Conservation (phyloP, 148 eudicot genomes). For the Spergularia marina region DNA sequence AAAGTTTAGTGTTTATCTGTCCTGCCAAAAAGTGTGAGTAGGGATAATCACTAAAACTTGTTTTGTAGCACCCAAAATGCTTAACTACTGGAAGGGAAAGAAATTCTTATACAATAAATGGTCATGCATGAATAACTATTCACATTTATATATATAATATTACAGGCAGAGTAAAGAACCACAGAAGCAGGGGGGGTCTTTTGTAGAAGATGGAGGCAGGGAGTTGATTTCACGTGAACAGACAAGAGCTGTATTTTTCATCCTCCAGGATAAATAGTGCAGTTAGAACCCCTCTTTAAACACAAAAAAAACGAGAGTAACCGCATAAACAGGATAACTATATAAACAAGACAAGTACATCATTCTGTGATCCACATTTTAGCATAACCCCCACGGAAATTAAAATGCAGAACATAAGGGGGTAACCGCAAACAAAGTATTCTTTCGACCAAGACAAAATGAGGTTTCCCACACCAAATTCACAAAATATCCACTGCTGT, state of each 20-base stretch:
- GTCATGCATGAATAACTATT: not conserved
- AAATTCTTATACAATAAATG: not conserved
- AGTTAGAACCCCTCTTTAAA: not conserved
- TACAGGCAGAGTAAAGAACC: not conserved
- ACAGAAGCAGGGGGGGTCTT: not conserved
- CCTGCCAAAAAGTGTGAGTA: constrained; percentile 69
- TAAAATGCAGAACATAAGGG: not conserved
- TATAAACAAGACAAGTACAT: not conserved
- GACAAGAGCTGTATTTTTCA: not conserved
- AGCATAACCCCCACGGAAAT: not conserved
- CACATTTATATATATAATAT: not conserved
- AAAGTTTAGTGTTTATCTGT: constrained; percentile 81
- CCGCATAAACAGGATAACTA: not conserved
- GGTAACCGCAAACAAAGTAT: not conserved
- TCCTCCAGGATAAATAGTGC: not conserved
- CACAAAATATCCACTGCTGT: not conserved
- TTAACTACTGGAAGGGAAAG: not conserved
- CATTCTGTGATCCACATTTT: not conserved
- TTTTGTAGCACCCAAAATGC: not conserved
- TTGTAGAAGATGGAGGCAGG: not conserved
- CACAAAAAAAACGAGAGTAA: not conserved
- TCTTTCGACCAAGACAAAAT: not conserved
- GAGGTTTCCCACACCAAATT: not conserved
- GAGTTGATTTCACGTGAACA: not conserved
- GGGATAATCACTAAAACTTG: constrained; percentile 38